Base-by-base conservation (phyloP, 139 green algal genomes). In the Yamagishiella unicocca region DNA sequence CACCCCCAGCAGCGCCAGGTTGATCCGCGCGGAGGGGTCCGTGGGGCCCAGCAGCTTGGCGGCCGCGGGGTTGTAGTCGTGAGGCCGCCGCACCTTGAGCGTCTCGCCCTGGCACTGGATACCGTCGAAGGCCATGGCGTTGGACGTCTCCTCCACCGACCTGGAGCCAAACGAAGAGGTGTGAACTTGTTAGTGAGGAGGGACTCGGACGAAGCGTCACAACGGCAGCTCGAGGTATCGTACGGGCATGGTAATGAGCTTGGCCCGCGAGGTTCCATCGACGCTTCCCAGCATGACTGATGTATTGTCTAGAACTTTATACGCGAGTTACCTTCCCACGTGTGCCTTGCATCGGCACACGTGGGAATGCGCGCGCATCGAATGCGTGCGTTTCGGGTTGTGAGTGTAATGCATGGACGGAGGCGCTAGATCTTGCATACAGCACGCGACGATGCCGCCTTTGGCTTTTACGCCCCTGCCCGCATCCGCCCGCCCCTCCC, bases 91-190 rank as follows among this genome's bases (percentile, higher is more conserved):
- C 53, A 94, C 89, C 73, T 90, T 90, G 35, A 94, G 86, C 54
- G 83, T 73, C 61, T 94, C 90, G 46, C 87, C 84, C 72, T 79
- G 50, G 79, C 62, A 98, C 88, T 95, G 94, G 84, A 98, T 95
- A 73, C 95, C 96, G 64, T 98, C 96, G 55, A 98, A 91, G 31
- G 96, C 96, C 93, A 98, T 96, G 0, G 94, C 93, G 74, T 98
- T 98, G 72, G 90, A 95, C 17, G 94, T 90, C 90, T 98, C 96
- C 85, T 96, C 94, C 31, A 98, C 95, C 42, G 92, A 89, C 74
- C 88, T 91, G 73, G 10, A 6, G 61, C 27, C 61, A 70, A 9
- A 19, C 25, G 10, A 75, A n/a, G 73, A 1, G n/a, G 43, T 9
- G n/a, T 29, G 25, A 33, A 45, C 25, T 40, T 9, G n/a, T 43